Base-by-base conservation (phyloP, 805 yeast genomes). In the Kodamaea nitidulidarum region DNA sequence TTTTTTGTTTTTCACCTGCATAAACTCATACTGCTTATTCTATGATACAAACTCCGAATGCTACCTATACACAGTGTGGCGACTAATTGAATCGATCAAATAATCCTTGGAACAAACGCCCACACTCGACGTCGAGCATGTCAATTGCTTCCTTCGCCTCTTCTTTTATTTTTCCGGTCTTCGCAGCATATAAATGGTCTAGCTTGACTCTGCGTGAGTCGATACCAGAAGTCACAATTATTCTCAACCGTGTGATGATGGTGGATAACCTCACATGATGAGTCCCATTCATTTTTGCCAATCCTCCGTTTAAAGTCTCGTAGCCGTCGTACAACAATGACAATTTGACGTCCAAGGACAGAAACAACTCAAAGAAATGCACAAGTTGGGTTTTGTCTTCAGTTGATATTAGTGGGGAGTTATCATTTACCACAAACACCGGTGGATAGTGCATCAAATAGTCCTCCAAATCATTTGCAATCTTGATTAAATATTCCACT, bases 401-500 rank as follows among this genome's bases (percentile, higher is more conserved):
- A 9, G 26, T 15, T 4, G 42, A 24, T 7, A 46, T 8, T 4
- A 44, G 21, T 6, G 45, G 47, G 10, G 35, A 10, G n/a, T 15
- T 20, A 7, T 32, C 38, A 2, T 36, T 32, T 14, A 40, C 18
- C 4, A 35, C 36, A 17, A 55, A 55, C 14, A 56, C 36, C n/a
- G 36, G 24, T 2, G 46, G 38, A 15, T 66, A 66, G 42, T 59
- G 55, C 10, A 64, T 70, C 7, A 80, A 47, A 48, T 75, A 83
- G 46, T 82, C 90, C 35, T 78, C 70, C 20, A 82, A 51, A 45
- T 83, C 88, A 36, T 84, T 87, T 35, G 86, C 75, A 2, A 84
- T 68, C 29, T 71, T 70, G 16, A 86, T 62, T 12, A 83, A 57
- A 48, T 81, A 83, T 38, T 78, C 78, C 0, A 73, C 65, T 54